These are phyloP conservation scores for Areca catechu DNA, from an alignment of 176 grass and related monocot species.

Conservation along the genomic window DNA sequence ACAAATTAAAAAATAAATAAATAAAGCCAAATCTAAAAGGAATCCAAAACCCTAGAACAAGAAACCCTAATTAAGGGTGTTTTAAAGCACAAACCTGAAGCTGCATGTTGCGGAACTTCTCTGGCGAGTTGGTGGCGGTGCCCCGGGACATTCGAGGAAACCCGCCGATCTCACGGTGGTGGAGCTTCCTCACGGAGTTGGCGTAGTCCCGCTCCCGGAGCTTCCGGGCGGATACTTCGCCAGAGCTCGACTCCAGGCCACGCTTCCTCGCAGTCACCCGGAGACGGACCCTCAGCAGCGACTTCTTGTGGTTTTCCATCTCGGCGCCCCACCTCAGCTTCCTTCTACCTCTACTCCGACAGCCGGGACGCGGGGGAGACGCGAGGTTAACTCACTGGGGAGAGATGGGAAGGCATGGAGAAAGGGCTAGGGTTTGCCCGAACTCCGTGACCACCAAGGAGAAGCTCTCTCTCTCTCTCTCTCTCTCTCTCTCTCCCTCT, in stretches of 20 bases:
- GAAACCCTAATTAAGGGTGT: background rate
- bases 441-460: background rate
- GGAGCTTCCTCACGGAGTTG: constrained; percentile 24
- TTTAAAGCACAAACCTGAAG: constrained; percentile 8
- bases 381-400: background rate
- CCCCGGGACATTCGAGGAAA: constrained; percentile 7
- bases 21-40: background rate
- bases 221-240: constrained; percentile 7
- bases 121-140: constrained; percentile 1
- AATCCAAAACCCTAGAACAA: background rate
- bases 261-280: constrained; percentile 19
- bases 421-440: background rate
- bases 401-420: background rate
- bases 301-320: constrained; percentile 25
- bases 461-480: background rate
- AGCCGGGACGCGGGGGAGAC: background rate
- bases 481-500: no score
- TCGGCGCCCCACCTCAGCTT: background rate
- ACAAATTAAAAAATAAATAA: no score
- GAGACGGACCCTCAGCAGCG: constrained; percentile 6
- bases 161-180: constrained; percentile 19
- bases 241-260: background rate
- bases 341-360: background rate
- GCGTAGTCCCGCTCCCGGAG: constrained; percentile 2
- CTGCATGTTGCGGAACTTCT: constrained; percentile 22